These are phyloP conservation scores for Avena sativa DNA, from an alignment of 176 grass and related monocot species.

Conservation along the genomic window DNA sequence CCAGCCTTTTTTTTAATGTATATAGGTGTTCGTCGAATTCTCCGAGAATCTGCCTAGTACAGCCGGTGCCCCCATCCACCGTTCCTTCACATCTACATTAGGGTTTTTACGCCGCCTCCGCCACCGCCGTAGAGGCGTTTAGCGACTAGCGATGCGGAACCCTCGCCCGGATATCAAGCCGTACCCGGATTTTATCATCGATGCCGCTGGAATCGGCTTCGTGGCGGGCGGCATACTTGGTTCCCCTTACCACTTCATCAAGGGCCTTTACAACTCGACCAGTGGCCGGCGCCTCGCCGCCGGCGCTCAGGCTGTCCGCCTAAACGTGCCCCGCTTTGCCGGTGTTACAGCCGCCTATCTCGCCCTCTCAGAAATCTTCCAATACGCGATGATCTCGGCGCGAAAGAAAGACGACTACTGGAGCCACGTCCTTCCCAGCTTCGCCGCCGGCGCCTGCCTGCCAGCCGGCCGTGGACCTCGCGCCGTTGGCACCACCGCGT, in stretches of 20 bases:
- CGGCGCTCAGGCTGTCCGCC: constrained; percentile 53
- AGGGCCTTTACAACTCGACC: constrained; percentile 57
- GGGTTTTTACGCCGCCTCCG: background rate
- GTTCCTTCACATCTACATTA: background rate
- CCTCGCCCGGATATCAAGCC: constrained; percentile 22
- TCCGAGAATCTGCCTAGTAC: background rate
- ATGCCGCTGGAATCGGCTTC: constrained; percentile 52
- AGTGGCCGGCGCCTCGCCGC: constrained; percentile 58
- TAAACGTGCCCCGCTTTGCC: constrained; percentile 59
- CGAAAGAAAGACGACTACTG: constrained; percentile 76
- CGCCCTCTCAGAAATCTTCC: constrained; percentile 57
- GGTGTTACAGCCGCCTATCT: constrained; percentile 60
- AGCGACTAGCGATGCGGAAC: background rate
- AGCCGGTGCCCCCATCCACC: background rate
- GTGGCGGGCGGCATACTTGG: constrained; percentile 61
- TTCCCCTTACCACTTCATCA: constrained; percentile 61
- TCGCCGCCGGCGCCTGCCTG: constrained; percentile 52
- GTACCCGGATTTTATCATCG: constrained; percentile 64
- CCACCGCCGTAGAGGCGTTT: background rate
- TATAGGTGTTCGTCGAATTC: background rate
- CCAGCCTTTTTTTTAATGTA: no score
- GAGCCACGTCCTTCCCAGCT: constrained; percentile 63
- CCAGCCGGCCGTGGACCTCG: constrained; percentile 48
- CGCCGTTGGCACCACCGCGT: constrained; percentile 22
- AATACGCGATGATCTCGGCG: constrained; percentile 62